Percentiles rank a stretch among this genome's conserved stretches.
phyloP scores from a whole-genome alignment of 2,329 filamentous ascomycete genomes.

The Paecilomyces dactylethromorphus region DNA sequence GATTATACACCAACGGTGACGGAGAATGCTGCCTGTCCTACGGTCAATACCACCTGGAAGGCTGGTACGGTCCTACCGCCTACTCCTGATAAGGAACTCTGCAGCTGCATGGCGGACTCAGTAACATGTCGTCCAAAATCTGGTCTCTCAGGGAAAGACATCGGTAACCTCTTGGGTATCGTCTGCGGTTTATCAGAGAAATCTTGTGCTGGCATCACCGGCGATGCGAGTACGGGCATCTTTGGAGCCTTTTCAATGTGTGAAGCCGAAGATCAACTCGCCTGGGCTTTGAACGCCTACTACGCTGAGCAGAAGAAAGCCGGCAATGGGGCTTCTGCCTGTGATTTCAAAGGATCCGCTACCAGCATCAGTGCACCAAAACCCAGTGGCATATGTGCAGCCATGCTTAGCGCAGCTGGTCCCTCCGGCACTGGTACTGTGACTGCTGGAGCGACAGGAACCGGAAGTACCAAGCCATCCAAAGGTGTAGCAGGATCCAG shows the following conservation, averaged over 20 bases:
- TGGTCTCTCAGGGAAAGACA: slow-evolving; percentile 50
- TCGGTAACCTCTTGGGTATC: slow-evolving; percentile 30
- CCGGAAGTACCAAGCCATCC: slow-evolving; percentile 11
- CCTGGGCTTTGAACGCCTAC: slow-evolving; percentile 39
- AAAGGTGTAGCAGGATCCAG: background rate
- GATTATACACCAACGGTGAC: slow-evolving; percentile 68
- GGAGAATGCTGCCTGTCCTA: slow-evolving; percentile 62
- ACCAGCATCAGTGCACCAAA: slow-evolving; percentile 26
- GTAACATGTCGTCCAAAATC: slow-evolving; percentile 62
- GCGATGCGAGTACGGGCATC: slow-evolving; percentile 32
- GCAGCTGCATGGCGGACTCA: slow-evolving; percentile 72
- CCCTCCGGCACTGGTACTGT: slow-evolving; percentile 32
- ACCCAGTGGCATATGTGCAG: slow-evolving; percentile 30
- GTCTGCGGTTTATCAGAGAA: slow-evolving; percentile 29
- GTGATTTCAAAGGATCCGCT: slow-evolving; percentile 37
- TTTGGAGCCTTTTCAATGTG: slow-evolving; percentile 45
- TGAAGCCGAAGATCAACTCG: slow-evolving; percentile 33
- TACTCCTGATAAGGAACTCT: slow-evolving; percentile 67
- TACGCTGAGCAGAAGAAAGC: slow-evolving; percentile 29
- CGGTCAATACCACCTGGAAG: slow-evolving; percentile 57
- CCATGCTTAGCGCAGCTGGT: slow-evolving; percentile 34
- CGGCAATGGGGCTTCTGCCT: slow-evolving; percentile 29
- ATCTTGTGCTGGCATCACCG: slow-evolving; percentile 32
- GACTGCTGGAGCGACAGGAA: slow-evolving; percentile 26
- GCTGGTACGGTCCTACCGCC: slow-evolving; percentile 67